Evolutionary conservation across 2,329 filamentous ascomycete genomes (phyloP).

Genomic region (Colletotrichum graminicola): DNA sequence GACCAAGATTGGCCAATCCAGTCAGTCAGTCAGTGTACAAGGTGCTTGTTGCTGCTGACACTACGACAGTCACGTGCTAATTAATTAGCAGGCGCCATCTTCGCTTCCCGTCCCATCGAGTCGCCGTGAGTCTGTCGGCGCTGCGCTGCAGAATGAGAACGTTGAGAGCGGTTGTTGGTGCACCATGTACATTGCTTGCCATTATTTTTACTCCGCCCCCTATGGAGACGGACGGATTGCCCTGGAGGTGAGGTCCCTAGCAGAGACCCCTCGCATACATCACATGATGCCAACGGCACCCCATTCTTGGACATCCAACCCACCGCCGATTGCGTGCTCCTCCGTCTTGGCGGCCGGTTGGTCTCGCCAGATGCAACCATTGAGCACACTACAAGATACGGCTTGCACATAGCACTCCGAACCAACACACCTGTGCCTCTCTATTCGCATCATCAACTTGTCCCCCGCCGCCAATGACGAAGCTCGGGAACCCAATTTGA

Average conservation of each 20-base stretch:
- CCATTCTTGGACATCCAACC: neutral
- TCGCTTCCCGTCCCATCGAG: neutral
- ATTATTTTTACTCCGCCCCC: neutral
- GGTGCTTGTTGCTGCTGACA: too few relatives aligned
- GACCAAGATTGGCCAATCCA: neutral
- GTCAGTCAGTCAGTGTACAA: neutral
- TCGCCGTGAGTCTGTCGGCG: neutral
- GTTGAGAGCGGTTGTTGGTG: neutral
- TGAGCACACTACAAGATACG: neutral
- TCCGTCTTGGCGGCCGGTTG: neutral
- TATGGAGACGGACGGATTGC: neutral
- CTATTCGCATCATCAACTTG: neutral
- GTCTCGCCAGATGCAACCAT: neutral
- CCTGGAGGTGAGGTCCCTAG: neutral
- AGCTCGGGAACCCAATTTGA: neutral
- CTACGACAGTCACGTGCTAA: neutral
- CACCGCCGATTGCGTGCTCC: neutral
- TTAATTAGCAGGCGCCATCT: neutral
- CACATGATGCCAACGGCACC: neutral
- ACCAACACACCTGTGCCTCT: neutral
- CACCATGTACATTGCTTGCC: neutral
- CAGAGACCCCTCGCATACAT: constrained; percentile 1
- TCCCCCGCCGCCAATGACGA: constrained; percentile 1
- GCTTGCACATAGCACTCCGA: neutral
- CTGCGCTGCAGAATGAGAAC: neutral